phyloP scores from a whole-genome alignment of 2,329 filamentous ascomycete genomes.

The Fusarium armeniacum region DNA sequence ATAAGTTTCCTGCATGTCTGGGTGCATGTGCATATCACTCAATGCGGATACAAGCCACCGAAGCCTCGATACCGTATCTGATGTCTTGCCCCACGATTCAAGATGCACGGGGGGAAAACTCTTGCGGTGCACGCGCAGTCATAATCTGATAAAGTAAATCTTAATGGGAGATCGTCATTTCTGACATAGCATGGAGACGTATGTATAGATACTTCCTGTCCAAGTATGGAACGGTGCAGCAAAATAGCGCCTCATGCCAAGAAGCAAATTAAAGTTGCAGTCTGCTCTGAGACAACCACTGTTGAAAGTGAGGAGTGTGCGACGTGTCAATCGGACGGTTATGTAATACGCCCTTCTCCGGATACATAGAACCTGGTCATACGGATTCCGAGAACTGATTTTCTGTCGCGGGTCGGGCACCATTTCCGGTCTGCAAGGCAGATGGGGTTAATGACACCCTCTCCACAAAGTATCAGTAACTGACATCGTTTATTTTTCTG shows the following conservation, averaged over 20 bases:
- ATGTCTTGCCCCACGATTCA: not conserved
- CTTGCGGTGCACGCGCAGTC: not conserved
- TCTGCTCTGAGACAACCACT: not conserved
- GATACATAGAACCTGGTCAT: not conserved
- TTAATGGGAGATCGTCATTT: not conserved
- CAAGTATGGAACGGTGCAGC: not conserved
- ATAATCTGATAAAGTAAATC: constrained; percentile 1
- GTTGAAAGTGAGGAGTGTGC: not conserved
- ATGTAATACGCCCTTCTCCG: not conserved
- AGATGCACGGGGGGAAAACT: not conserved
- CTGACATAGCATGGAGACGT: not conserved
- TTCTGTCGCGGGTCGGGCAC: constrained; percentile 1
- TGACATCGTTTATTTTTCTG: not conserved
- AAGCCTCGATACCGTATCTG: not conserved
- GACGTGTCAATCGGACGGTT: not conserved
- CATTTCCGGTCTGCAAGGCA: not conserved
- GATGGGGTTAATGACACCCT: not conserved
- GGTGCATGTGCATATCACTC: not conserved
- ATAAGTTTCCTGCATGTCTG: constrained; percentile 5
- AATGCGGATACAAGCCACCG: not conserved
- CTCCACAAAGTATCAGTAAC: not conserved
- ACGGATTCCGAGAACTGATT: not conserved
- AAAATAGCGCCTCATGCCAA: not conserved
- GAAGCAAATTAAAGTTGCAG: not conserved
- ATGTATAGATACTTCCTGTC: not conserved